Evolutionary conservation across 2,329 filamentous ascomycete genomes (phyloP), one percentile per base, ranked within the genome.

Genomic region (Cercospora sp.): DNA sequence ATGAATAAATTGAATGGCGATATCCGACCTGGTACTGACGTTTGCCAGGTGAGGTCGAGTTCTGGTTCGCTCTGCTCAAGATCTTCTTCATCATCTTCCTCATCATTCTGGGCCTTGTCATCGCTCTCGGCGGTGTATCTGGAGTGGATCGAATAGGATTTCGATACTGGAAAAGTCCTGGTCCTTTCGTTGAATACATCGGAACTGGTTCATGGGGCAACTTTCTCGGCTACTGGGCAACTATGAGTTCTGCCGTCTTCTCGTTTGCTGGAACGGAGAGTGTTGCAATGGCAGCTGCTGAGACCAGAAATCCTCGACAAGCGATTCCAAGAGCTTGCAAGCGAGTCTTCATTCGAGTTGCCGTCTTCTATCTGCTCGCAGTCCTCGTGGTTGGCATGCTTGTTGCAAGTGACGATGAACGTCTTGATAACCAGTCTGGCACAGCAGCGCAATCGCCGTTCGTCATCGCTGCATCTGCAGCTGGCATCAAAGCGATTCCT

Each of bases 381-480:
- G 71, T 77, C 68, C 61, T 80, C 62, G 72, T 80, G 66, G 72
- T 80, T 68, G 73, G 76, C 69, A 78, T 82, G 70, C 76, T 81
- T 8, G 79, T 82, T 7, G 75, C 79, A 2, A 78, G 77, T 63
- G 78, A 81, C 63, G 79, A 82, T 10, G 76, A 79, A 13, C 74
- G 74, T 10, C 73, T 79, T 0, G 63, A 69, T 51, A 67, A 72
- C 51, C 67, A 72, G 40, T 73, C 74, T 26, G 77, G 78, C 0
- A 80, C 77, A 0, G 82, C 81, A 5, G 76, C 76, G 7, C 79
- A 80, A 8, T 85, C 83, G 5, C 85, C 85, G 0, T 87, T 84
- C 76, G 85, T 85, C 32, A 86, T 91, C 70, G 86, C 86, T 18
- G 87, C 88, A 70, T 80, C 85, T 67, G 82, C 87, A 69, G 87